These are phyloP conservation scores for Aspergillus nomiae DNA, from an alignment of 2,329 filamentous ascomycete species.

Conservation along the genomic window DNA sequence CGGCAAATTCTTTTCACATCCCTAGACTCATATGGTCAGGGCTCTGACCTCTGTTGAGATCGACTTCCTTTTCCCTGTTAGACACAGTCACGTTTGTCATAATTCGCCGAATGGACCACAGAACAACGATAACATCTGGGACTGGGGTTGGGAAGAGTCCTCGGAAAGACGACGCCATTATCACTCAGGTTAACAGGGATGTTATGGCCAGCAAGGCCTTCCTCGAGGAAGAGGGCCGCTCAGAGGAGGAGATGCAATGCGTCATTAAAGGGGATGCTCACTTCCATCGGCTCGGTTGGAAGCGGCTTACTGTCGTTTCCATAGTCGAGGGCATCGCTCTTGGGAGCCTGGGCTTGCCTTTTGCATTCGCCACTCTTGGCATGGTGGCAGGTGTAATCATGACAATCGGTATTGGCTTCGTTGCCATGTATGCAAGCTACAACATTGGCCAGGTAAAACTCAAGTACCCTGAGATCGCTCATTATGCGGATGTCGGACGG, in stretches of 20 bases:
- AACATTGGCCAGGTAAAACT: slow-evolving; percentile 42
- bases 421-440: slow-evolving; percentile 46
- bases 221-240: neutral
- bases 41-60: neutral
- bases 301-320: slow-evolving; percentile 50
- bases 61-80: neutral
- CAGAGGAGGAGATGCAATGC: slow-evolving; percentile 1
- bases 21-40: neutral
- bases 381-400: slow-evolving; percentile 49
- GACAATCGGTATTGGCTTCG: slow-evolving; percentile 38
- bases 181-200: neutral
- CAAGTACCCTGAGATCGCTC: slow-evolving; percentile 39
- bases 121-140: neutral
- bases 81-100: neutral
- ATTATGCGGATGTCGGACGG: slow-evolving; percentile 47
- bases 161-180: neutral
- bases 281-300: slow-evolving; percentile 47
- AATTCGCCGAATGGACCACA: neutral
- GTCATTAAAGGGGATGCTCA: slow-evolving; percentile 7
- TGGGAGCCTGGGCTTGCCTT: slow-evolving; percentile 48
- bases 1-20: no score
- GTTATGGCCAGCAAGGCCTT: neutral
- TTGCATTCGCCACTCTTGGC: slow-evolving; percentile 47
- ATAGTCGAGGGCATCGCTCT: slow-evolving; percentile 54
- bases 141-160: neutral